Base-by-base conservation (phyloP, 2,329 filamentous ascomycete genomes). In the Blastomyces parvus region DNA sequence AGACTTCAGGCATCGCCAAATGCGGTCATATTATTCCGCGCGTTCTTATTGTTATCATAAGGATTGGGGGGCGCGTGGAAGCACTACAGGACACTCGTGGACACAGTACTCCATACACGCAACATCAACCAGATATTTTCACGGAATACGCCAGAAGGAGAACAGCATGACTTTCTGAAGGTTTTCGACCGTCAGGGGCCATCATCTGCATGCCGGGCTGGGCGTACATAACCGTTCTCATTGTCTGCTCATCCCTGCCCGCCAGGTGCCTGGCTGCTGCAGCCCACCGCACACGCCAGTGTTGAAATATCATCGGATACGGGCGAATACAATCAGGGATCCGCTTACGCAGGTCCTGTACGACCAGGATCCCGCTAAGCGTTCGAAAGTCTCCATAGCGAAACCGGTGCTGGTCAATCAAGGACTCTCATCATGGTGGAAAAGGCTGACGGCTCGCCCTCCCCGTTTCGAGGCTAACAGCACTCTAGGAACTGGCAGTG, bases 181-280 rank as follows among this genome's bases (percentile, higher is more conserved):
- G n/a, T 25, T 30, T 30, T 30, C 3, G 6, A 2, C 30, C 30
- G 46, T 25, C 46, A 48, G 46, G 46, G 46, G 46, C 17, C n/a
- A n/a, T n/a, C n/a, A 58, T 40, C 55, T 58, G 55, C 55, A 58
- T 13, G 55, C 55, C n/a, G 36, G 22, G 9, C 55, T 25, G 55
- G 55, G 33, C 33, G n/a, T 38, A 2, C 55, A 58, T 58, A 22
- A 6, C 33, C 25, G 50, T 36, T 42, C 36, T 38, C 53, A 40
- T 57, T 57, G 7, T 57, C 9, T 13, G n/a, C 17, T 9, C 9
- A 30, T 57, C 27, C 33, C 13, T 33, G 33, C 30, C 13, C 25
- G 27, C 25, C n/a, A 58, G 33, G 17, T 27, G 36, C 55, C 11
- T 42, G 36, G 55, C 55, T 57, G 33, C 33, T 57, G 55, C 33